Conservation (phyloP, 345 rosid species). For the Anacardium occidentale region DNA sequence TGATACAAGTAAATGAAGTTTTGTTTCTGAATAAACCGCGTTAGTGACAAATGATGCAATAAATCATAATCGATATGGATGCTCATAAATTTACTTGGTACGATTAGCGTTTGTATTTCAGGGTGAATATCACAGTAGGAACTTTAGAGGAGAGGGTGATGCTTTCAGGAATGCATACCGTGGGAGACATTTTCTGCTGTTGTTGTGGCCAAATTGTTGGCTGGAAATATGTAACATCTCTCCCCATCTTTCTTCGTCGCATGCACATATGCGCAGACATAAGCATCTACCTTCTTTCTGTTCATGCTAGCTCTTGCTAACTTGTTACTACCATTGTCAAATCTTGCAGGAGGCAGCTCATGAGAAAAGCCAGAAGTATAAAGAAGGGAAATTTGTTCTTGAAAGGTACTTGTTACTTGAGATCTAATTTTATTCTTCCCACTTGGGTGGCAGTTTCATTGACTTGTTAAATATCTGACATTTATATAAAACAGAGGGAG, state of each 20-base stretch:
- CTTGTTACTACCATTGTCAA: constrained; percentile 5
- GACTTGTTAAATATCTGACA: neutral
- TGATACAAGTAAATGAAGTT: too few relatives aligned
- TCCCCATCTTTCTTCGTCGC: neutral
- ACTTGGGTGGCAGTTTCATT: neutral
- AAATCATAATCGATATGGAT: neutral
- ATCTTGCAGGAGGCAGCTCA: constrained; percentile 62
- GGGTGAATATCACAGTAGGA: constrained; percentile 73
- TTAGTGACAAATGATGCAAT: neutral
- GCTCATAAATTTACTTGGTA: neutral
- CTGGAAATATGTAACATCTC: constrained; percentile 80
- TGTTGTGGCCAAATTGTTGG: constrained; percentile 86
- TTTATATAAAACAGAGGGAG: constrained; percentile 45
- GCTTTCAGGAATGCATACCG: constrained; percentile 83
- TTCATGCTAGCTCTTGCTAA: neutral
- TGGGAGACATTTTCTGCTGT: constrained; percentile 84
- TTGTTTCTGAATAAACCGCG: neutral
- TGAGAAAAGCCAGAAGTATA: constrained; percentile 70
- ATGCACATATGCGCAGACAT: neutral
- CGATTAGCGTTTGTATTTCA: constrained; percentile 29
- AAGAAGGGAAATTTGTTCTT: constrained; percentile 78
- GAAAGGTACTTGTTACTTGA: constrained; percentile 55
- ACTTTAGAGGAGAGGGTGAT: constrained; percentile 70
- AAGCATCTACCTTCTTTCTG: neutral
- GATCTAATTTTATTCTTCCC: neutral